Evolutionary conservation across 2,329 filamentous ascomycete genomes (phyloP), one percentile per base, ranked within the genome.

Genomic region (Phaeosphaeria sp.): DNA sequence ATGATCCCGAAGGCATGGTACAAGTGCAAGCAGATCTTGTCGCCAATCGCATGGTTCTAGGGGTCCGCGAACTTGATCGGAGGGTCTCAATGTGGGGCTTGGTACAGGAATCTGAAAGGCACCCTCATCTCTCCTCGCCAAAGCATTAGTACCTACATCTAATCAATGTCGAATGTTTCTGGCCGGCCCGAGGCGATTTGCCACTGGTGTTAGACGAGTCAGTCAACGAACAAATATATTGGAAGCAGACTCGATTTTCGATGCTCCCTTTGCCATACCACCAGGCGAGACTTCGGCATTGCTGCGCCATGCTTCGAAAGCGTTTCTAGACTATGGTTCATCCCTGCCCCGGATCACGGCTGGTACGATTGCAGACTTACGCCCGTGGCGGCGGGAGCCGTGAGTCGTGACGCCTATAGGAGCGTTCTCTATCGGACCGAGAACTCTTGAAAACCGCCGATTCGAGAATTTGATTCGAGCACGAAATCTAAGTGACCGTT

Each of bases 41-140:
- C 58, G 58, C 58, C 52, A 60, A 60, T 52, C 13, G 46, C 23
- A 49, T 6, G 41, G 46, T 15, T 42, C 30, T 36, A 36, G 30
- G 30, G 30, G 30, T 11, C 13, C 30, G 30, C 30, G 30, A 36
- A 36, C 11, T 7, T 13, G 6, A 11, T 13, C 30, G 30, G 30
- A 6, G 13, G 30, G 30, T 6, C 13, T 11, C 30, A 36, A 3
- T 36, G 30, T 36, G 30, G 30, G 30, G 30, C 30, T 11, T 36
- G 30, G 11, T 36, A 7, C 30, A 36, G 13, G 11, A 6, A 36
- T 36, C 30, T 36, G 9, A 13, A 15, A 36, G 30, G 13, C 7
- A 7, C 30, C 13, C 30, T 36, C 7, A 36, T 13, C 30, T 36
- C 30, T 11, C 6, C 11, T 13, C 9, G 11, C 30, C 6, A 36